phyloP scores from a whole-genome alignment of 129 eudicot genomes.

The Logfia minima region DNA sequence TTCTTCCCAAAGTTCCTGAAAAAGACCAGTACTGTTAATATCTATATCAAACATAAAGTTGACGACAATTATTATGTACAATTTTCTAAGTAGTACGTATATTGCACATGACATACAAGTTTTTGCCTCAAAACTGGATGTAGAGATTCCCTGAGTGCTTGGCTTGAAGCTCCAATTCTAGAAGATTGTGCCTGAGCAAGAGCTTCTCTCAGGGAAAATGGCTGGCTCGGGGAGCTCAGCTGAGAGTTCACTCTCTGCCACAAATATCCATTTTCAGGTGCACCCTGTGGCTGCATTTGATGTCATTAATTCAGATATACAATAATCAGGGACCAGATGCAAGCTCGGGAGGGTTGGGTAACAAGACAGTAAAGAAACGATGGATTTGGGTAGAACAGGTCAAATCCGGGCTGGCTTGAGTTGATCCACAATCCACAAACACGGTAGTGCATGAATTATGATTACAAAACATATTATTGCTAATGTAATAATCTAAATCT shows the following conservation, averaged over 20 bases:
- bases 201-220: constrained; percentile 96
- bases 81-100: background rate
- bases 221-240: constrained; percentile 95
- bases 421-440: background rate
- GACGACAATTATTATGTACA: background rate
- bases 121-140: constrained; percentile 97
- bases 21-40: constrained; percentile 2
- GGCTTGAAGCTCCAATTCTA: constrained; percentile 92
- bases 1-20: constrained; percentile 99
- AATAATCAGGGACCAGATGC: constrained; percentile 1
- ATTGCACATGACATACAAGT: constrained; percentile 51
- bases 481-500: background rate
- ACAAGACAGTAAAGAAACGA: background rate
- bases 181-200: constrained; percentile 98
- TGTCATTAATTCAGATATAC: constrained; percentile 1
- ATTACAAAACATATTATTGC: background rate
- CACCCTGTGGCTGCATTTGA: constrained; percentile 68
- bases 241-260: constrained; percentile 98
- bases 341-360: background rate
- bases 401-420: background rate
- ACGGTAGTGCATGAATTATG: background rate
- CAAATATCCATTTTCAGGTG: constrained; percentile 88
- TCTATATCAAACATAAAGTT: background rate
- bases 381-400: background rate
- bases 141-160: constrained; percentile 88